Conservation (phyloP, 345 rosid genomes). For the Rhizophora mangle region DNA sequence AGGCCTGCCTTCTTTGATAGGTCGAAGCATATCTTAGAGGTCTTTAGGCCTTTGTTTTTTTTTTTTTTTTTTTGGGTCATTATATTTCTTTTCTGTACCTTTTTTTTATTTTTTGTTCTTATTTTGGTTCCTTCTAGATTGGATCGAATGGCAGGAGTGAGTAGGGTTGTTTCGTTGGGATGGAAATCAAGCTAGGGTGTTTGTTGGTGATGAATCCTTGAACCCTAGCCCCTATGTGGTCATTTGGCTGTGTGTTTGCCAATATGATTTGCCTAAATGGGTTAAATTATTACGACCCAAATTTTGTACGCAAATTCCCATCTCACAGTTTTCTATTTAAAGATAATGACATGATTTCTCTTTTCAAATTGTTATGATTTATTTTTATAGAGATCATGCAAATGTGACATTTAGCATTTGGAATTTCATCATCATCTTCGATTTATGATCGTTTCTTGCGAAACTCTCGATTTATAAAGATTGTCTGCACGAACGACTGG, state of each 20-base stretch:
- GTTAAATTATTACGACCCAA: conserved; percentile 12
- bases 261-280: conserved; percentile 11
- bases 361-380: no score
- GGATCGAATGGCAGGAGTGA: not conserved
- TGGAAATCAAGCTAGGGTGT: conserved; percentile 4
- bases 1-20: conserved; percentile 1
- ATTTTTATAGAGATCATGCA: no score
- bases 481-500: no score
- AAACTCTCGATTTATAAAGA: no score
- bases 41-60: not conserved
- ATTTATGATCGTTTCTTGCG: no score
- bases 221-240: not conserved
- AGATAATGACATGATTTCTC: no score
- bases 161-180: not conserved
- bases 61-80: not conserved
- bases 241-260: conserved; percentile 3
- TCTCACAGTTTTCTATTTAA: not conserved
- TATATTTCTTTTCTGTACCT: no score
- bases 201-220: not conserved
- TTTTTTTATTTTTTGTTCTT: not conserved
- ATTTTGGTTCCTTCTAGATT: not conserved
- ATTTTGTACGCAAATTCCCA: conserved; percentile 18
- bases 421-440: no score
- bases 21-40: conserved; percentile 3
- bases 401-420: no score